Conservation (phyloP, 257 asterid genomes). For the Solanum ossicruentum region DNA sequence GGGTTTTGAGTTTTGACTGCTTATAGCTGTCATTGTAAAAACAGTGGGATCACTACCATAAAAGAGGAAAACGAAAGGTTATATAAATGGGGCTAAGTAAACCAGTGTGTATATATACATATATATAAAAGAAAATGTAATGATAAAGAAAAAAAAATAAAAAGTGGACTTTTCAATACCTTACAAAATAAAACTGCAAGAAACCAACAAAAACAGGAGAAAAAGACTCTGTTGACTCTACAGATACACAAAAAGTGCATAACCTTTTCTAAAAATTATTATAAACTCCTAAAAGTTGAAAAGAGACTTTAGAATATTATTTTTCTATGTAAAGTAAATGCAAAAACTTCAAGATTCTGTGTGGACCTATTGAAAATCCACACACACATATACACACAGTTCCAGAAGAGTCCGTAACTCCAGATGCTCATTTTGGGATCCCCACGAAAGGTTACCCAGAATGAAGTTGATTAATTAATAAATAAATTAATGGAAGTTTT, state of each 20-base stretch:
- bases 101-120: neutral
- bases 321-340: neutral
- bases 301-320: neutral
- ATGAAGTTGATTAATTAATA: neutral
- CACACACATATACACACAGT: neutral
- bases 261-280: neutral
- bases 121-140: neutral
- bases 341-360: conserved; percentile 2
- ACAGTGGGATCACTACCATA: conserved; percentile 10
- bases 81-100: neutral
- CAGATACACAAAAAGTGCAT: neutral
- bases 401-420: neutral
- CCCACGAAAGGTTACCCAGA: neutral
- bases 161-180: conserved; percentile 33
- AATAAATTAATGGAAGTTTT: neutral
- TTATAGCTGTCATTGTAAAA: conserved; percentile 14
- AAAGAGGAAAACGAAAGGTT: conserved; percentile 25
- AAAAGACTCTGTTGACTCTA: neutral
- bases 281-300: neutral
- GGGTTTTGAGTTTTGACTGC: conserved; percentile 33
- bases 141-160: neutral
- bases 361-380: neutral
- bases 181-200: conserved; percentile 9
- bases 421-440: conserved; percentile 15
- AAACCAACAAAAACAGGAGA: neutral